Evolutionary conservation across 2,329 filamentous ascomycete genomes (phyloP).

Genomic region (Colletotrichum musae): DNA sequence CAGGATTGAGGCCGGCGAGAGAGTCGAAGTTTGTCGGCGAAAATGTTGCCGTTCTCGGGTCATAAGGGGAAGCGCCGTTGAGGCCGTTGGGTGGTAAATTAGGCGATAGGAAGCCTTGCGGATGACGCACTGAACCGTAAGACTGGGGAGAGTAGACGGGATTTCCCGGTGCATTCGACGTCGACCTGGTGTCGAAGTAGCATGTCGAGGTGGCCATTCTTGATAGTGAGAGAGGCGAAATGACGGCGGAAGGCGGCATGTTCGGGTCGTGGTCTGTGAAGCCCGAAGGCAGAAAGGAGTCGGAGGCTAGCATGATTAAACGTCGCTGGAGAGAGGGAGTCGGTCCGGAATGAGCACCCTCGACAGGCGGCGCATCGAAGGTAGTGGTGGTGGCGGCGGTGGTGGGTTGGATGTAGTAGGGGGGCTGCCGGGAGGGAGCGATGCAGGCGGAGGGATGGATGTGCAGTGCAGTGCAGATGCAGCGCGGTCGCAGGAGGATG

Average conservation of each 20-base stretch:
- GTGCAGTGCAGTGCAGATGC: conserved; percentile 20
- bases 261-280: conserved; percentile 52
- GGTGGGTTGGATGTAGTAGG: conserved; percentile 28
- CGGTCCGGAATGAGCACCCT: conserved; percentile 11
- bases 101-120: conserved; percentile 45
- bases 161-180: conserved; percentile 41
- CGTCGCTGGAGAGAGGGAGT: conserved; percentile 24
- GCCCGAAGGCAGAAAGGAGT: conserved; percentile 60
- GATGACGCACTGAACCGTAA: conserved; percentile 42
- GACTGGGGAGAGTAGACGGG: conserved; percentile 44
- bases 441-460: neutral
- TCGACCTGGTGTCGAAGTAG: conserved; percentile 54
- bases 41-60: conserved; percentile 37
- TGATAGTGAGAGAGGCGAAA: conserved; percentile 56
- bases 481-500: conserved; percentile 30
- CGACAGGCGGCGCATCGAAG: conserved; percentile 28
- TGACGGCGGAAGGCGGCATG: conserved; percentile 51
- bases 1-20: conserved; percentile 13
- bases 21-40: conserved; percentile 37
- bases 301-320: conserved; percentile 59
- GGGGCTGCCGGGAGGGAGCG: conserved; percentile 22
- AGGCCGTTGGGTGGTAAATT: conserved; percentile 34
- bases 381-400: conserved; percentile 13
- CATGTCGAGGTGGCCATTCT: conserved; percentile 47
- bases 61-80: conserved; percentile 20